These are phyloP conservation scores for Scytalidium sp. DNA, from an alignment of 2,329 filamentous ascomycete genomes.

Conservation along the genomic window DNA sequence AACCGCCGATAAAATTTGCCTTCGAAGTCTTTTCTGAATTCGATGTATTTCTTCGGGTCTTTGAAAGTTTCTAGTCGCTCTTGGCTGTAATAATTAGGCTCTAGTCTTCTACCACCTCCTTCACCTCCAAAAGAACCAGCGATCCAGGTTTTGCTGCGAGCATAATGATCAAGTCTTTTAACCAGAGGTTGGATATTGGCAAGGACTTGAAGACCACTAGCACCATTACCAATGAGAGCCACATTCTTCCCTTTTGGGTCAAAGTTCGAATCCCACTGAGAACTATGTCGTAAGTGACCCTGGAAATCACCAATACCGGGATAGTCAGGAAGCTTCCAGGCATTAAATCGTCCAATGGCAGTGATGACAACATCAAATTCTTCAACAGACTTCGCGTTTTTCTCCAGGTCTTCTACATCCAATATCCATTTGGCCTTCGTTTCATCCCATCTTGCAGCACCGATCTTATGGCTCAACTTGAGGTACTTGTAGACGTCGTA, in stretches of 20 bases:
- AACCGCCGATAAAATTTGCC: slow-evolving; percentile 61
- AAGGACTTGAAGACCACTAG: slow-evolving; percentile 56
- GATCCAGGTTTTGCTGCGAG: slow-evolving; percentile 65
- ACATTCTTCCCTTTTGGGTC: slow-evolving; percentile 47
- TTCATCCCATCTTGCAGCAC: slow-evolving; percentile 53
- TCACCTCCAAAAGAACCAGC: slow-evolving; percentile 55
- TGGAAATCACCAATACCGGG: slow-evolving; percentile 53
- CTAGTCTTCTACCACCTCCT: slow-evolving; percentile 23
- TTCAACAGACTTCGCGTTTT: slow-evolving; percentile 37
- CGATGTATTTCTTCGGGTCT: slow-evolving; percentile 54
- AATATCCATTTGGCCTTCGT: slow-evolving; percentile 50
- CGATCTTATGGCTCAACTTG: slow-evolving; percentile 53
- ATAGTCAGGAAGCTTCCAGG: slow-evolving; percentile 60
- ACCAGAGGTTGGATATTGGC: slow-evolving; percentile 49
- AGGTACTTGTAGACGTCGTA: slow-evolving; percentile 61
- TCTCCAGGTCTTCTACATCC: slow-evolving; percentile 34
- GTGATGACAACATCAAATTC: slow-evolving; percentile 60
- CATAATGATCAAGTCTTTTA: slow-evolving; percentile 59
- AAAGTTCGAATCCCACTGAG: slow-evolving; percentile 52
- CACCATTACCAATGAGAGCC: slow-evolving; percentile 62
- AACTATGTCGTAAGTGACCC: slow-evolving; percentile 54
- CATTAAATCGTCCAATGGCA: slow-evolving; percentile 64
- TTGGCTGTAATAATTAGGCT: slow-evolving; percentile 50
- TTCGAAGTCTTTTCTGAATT: slow-evolving; percentile 55
- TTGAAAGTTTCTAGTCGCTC: slow-evolving; percentile 56